Evolutionary conservation across 2,329 filamentous ascomycete genomes (phyloP), one percentile per base, ranked within the genome.

Genomic region (Colletotrichum noveboracense): DNA sequence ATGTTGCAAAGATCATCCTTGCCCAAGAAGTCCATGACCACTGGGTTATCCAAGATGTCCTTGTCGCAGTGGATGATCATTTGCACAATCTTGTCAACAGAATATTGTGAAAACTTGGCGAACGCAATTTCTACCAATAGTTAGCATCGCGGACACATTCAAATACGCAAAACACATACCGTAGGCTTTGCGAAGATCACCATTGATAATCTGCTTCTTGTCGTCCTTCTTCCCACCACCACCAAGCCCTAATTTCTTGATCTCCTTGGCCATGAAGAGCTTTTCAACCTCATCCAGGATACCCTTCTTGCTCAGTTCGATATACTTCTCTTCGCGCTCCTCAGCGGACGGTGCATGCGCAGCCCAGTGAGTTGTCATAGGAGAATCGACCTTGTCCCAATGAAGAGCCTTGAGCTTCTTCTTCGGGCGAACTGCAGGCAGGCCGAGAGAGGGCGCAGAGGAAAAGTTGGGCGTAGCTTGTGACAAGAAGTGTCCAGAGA

Each of bases 351-450:
- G 94, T 34, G 94, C 92, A 84, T 98, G 95, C 9, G 92, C 90
- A 38, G 96, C 96, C 96, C 96, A 98, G 80, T 98, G 95, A 70
- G 96, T 98, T 66, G 95, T 94, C 83, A 97, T 93, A 26, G 96
- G 95, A 69, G 94, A 91, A 85, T 99, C 97, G 70, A 99, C 95
- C 88, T 98, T 98, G 86, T 99, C 97, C 96, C 97, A 98, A 87
- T 99, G 97, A 79, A 99, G 90, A 75, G 96, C 96, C 92, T 99
- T 99, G 85, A 99, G 95, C 89, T 98, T 99, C 92, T 98, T 98
- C 91, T 98, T 98, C 26, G 97, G 96, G 80, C 96, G 90, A 68
- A 96, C 95, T 76, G 96, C 94, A 43, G 95, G 93, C 80, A 98
- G 86, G 58, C 93, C 92, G 79, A 95, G 88, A 9, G 91, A 90